Percentiles rank a stretch among this genome's conserved stretches.
Conservation (phyloP, 2,329 filamentous ascomycete genomes). For the Fusarium scirpi region DNA sequence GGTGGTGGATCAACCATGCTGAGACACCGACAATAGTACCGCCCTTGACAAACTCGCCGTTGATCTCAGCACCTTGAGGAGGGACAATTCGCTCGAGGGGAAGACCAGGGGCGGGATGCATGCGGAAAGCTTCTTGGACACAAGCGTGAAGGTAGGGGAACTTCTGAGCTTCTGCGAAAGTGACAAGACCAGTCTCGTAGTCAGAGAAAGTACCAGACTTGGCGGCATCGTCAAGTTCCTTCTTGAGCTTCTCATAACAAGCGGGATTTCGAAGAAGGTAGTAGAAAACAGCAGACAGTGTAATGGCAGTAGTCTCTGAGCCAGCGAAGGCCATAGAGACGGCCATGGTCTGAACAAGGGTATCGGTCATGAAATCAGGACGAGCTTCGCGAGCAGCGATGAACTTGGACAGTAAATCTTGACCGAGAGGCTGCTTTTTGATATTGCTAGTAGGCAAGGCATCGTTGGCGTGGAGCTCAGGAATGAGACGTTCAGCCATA, state of each 20-base stretch:
- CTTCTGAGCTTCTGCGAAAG: constrained; percentile 75
- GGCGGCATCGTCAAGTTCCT: constrained; percentile 72
- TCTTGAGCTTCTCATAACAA: constrained; percentile 65
- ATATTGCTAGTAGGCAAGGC: constrained; percentile 51
- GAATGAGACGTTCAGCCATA: constrained; percentile 71
- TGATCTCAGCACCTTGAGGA: constrained; percentile 70
- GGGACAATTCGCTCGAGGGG: constrained; percentile 81
- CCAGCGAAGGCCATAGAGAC: constrained; percentile 81
- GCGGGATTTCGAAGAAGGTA: constrained; percentile 74
- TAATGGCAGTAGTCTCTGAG: constrained; percentile 83
- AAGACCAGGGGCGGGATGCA: constrained; percentile 80
- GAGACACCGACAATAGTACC: constrained; percentile 81
- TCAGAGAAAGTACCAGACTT: constrained; percentile 63
- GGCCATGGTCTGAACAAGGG: constrained; percentile 76
- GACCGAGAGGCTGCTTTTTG: constrained; percentile 56
- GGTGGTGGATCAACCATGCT: constrained; percentile 79
- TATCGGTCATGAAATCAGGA: constrained; percentile 78
- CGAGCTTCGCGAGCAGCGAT: constrained; percentile 74
- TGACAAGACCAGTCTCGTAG: constrained; percentile 70
- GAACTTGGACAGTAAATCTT: constrained; percentile 78
- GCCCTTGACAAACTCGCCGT: constrained; percentile 71
- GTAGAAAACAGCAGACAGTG: constrained; percentile 78
- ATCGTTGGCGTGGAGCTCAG: constrained; percentile 54
- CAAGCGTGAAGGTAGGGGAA: constrained; percentile 82
- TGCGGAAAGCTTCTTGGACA: constrained; percentile 81